A percentile compares a stretch with the other conserved stretches of the same genome.
phyloP scores from a whole-genome alignment of 768 basidiomycete genomes.

The Kwoniella newhampshirensis region DNA sequence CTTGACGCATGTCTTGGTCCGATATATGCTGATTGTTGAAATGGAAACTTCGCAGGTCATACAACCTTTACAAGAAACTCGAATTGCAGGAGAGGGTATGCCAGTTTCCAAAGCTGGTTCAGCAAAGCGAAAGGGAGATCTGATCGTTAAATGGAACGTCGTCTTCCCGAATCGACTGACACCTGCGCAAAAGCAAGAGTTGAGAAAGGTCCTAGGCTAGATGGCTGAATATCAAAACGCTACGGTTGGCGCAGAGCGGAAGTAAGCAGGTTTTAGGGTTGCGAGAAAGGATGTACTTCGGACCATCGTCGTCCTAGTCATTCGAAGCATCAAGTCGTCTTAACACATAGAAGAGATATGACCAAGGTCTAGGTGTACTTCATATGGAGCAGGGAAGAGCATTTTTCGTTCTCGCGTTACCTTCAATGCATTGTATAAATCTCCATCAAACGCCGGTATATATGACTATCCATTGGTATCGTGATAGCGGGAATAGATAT shows the following conservation, averaged over 20 bases:
- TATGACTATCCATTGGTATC: neutral
- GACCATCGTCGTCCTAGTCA: too few relatives aligned
- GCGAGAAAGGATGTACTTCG: too few relatives aligned
- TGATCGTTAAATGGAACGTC: slow-evolving; percentile 75
- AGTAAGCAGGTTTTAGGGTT: too few relatives aligned
- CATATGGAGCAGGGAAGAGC: too few relatives aligned
- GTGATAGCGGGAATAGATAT: too few relatives aligned
- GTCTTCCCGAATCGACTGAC: slow-evolving; percentile 78
- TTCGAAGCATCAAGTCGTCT: too few relatives aligned
- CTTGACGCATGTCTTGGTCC: neutral
- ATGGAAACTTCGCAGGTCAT: slow-evolving; percentile 34
- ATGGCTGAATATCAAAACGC: neutral
- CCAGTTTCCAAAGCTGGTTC: slow-evolving; percentile 78
- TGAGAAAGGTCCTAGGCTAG: slow-evolving; percentile 62
- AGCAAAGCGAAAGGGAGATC: slow-evolving; percentile 73
- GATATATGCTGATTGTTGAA: slow-evolving; percentile 3
- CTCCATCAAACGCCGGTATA: neutral
- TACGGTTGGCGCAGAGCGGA: neutral
- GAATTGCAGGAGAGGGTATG: slow-evolving; percentile 63
- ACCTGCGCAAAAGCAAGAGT: slow-evolving; percentile 72
- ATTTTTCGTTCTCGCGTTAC: too few relatives aligned
- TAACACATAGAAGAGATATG: too few relatives aligned
- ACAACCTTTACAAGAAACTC: slow-evolving; percentile 64
- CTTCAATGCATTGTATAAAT: too few relatives aligned
- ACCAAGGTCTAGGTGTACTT: too few relatives aligned